These are phyloP conservation scores for Sutorius australiensis DNA, from an alignment of 768 basidiomycete genomes.

Conservation along the genomic window DNA sequence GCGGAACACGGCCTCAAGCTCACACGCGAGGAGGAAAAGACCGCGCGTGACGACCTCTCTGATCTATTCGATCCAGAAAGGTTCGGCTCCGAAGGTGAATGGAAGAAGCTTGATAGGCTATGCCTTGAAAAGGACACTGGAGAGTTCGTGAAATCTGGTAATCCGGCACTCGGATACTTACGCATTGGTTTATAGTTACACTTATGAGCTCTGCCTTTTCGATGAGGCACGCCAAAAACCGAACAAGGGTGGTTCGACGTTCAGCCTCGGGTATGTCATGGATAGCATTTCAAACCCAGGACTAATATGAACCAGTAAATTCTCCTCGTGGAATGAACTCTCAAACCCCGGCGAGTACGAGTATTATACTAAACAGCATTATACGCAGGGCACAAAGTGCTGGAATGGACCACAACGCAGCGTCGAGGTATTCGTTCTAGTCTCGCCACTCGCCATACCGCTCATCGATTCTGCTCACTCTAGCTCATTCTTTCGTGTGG, in stretches of 20 bases:
- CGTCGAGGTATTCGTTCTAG: constrained; percentile 53
- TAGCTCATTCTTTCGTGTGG: constrained; percentile 85
- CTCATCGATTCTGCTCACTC: constrained; percentile 3
- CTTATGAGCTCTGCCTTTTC: constrained; percentile 92
- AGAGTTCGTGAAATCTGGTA: constrained; percentile 62
- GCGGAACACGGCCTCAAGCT: constrained; percentile 59
- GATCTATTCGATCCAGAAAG: constrained; percentile 63
- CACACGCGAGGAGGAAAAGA: constrained; percentile 49
- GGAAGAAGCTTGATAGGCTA: constrained; percentile 87
- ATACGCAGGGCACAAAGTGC: constrained; percentile 82
- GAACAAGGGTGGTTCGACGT: constrained; percentile 66
- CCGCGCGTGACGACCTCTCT: constrained; percentile 52
- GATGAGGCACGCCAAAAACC: constrained; percentile 85
- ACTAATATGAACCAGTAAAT: constrained; percentile 47
- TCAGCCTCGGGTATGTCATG: constrained; percentile 75
- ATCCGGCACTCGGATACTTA: constrained; percentile 7
- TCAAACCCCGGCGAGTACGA: constrained; percentile 57
- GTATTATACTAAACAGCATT: constrained; percentile 80
- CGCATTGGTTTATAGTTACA: constrained; percentile 55
- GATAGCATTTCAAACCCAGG: background rate
- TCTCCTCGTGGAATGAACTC: constrained; percentile 71
- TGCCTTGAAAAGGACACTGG: constrained; percentile 83
- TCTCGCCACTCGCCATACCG: background rate
- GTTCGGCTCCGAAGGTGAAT: constrained; percentile 83
- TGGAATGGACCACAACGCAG: constrained; percentile 96